Base-by-base conservation (phyloP, 345 rosid genomes). In the Odontarrhena argentea region DNA sequence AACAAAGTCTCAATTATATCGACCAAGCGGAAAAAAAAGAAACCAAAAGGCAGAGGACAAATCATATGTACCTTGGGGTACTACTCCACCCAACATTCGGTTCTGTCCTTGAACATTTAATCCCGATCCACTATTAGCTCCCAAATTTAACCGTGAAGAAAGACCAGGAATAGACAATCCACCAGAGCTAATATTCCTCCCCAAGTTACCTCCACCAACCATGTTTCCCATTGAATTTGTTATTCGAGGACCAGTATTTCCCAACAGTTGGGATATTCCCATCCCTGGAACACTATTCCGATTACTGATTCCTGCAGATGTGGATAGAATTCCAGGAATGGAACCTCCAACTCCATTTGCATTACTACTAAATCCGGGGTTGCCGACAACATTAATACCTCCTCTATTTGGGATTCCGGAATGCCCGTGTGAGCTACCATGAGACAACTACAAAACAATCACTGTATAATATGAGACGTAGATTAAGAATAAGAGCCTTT, bases 321-420 rank as follows among this genome's bases (percentile, higher is more conserved):
- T 77, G 69, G 99, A 89, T 66, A 95, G 91, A 79, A 95, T 87
- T 54, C 99, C 96, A 76, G 97, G 96, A 76, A 91, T 86, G 67
- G 96, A 87, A 78, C 92, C 90, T 10, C 90, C 96, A 81, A 83
- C 85, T 69, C 96, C 96, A 84, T 87, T 89, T 37, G 96, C 78
- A 74, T 83, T 89, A 78, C 84, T 85, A 78, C 85, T 83, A 82
- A 76, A 91, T 69, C 88, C 96, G 41, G 91, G 93, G 72, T 86
- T 91, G 77, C 94, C 99, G 63, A 86, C 96, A 81, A 86, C 87
- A 58, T 81, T 82, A 40, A 86, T 80, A 74, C 94, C 96, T 70
- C 97, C 97, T 85, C 99, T 89, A 60, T 80, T 87, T 28, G 90
- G 71, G 61, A 95, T 87, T 75, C 96, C 99, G 6, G 97, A 85